Conservation (phyloP, 2,329 filamentous ascomycete genomes). For the Phyllosticta paracitricarpa region DNA sequence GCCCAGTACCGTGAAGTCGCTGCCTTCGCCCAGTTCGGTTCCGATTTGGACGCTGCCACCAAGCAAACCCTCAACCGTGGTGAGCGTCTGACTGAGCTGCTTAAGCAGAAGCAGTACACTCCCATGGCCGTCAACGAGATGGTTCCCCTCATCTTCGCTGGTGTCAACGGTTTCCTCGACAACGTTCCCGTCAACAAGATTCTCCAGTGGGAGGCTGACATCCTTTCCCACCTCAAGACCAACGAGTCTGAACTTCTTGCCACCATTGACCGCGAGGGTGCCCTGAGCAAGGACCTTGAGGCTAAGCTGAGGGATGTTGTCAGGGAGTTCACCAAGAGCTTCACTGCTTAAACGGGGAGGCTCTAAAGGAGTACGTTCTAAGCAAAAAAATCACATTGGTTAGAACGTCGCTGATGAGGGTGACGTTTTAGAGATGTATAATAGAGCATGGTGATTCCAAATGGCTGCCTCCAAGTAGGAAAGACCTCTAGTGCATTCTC, state of each 20-base stretch:
- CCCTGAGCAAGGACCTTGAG: constrained; percentile 91
- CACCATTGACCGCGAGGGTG: constrained; percentile 90
- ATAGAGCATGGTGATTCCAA: constrained; percentile 32
- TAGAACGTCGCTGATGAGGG: constrained; percentile 10
- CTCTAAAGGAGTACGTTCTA: constrained; percentile 9
- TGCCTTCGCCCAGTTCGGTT: constrained; percentile 99
- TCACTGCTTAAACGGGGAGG: constrained; percentile 39
- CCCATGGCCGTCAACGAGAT: constrained; percentile 99
- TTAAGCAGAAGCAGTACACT: constrained; percentile 99
- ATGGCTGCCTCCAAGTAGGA: constrained; percentile 5
- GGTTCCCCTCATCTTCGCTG: constrained; percentile 98
- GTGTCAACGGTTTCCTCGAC: constrained; percentile 97
- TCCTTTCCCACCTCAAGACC: constrained; percentile 82
- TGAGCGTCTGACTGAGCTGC: constrained; percentile 96
- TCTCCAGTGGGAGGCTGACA: constrained; percentile 87
- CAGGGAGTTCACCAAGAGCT: constrained; percentile 84
- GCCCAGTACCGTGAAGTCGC: constrained; percentile 99
- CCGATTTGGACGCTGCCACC: constrained; percentile 95
- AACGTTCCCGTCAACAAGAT: constrained; percentile 82
- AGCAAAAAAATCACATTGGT: constrained; percentile 1
- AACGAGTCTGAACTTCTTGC: constrained; percentile 77
- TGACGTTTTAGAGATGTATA: constrained; percentile 17
- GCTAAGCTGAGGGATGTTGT: constrained; percentile 69
- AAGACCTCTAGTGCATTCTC: constrained; percentile 10
- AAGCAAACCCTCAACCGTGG: constrained; percentile 98